phyloP scores from a whole-genome alignment of 2,329 filamentous ascomycete species.

The Epichloe glyceriae region DNA sequence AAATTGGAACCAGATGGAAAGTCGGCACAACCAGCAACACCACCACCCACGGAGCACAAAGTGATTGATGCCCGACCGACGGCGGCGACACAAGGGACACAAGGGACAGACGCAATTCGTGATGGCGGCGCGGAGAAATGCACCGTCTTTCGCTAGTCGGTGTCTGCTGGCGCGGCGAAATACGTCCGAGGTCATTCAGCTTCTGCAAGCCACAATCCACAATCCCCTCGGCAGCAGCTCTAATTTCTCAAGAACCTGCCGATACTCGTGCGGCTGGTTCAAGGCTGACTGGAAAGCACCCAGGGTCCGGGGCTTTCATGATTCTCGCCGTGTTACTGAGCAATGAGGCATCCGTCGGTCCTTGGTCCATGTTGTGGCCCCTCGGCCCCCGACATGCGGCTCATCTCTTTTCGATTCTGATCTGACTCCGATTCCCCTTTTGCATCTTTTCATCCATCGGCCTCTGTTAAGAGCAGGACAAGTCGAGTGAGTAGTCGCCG shows the following conservation, averaged over 20 bases:
- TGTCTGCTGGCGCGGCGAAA: background rate
- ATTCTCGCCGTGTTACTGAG: background rate
- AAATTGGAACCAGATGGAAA: no score
- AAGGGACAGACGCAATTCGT: no score
- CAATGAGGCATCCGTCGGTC: background rate
- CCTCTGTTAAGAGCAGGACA: background rate
- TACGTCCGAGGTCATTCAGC: constrained; percentile 17
- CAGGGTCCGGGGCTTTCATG: background rate
- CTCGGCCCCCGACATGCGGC: background rate
- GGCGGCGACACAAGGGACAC: background rate
- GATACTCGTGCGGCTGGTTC: constrained; percentile 10
- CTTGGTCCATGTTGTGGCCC: no score
- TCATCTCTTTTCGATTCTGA: background rate
- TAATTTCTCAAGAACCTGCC: background rate
- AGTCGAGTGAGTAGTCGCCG: background rate
- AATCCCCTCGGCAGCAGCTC: no score
- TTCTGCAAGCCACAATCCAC: constrained; percentile 21
- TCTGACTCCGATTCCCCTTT: background rate
- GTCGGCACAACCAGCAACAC: no score
- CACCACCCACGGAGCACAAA: no score
- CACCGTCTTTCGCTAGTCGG: background rate
- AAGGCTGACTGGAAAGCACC: background rate
- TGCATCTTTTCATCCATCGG: background rate
- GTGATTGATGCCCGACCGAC: background rate
- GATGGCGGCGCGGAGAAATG: background rate